phyloP scores from a whole-genome alignment of 108 stramenopile genomes.

The Bacterosira constricta region DNA sequence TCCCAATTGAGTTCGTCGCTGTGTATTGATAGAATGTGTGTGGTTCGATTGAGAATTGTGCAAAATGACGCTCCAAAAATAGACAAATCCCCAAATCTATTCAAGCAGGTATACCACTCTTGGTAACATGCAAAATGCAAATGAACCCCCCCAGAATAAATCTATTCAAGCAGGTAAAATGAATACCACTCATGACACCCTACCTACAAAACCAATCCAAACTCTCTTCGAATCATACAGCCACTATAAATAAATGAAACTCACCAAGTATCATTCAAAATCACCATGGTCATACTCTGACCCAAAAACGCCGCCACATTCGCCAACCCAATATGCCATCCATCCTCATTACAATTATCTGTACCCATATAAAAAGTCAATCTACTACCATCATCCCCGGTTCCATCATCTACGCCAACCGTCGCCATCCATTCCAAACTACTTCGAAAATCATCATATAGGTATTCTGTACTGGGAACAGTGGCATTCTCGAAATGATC shows the following conservation, averaged over 20 bases:
- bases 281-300: constrained; percentile 19
- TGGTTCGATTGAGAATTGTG: too few relatives aligned
- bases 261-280: constrained; percentile 22
- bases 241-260: too few relatives aligned
- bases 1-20: constrained; percentile 41
- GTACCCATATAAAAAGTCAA: constrained; percentile 24
- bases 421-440: constrained; percentile 24
- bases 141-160: too few relatives aligned
- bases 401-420: constrained; percentile 1
- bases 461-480: neutral
- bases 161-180: too few relatives aligned
- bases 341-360: constrained; percentile 19
- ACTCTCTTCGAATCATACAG: too few relatives aligned
- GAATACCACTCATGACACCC: too few relatives aligned
- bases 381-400: neutral
- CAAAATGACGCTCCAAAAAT: too few relatives aligned
- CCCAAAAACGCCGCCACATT: constrained; percentile 31
- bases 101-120: too few relatives aligned
- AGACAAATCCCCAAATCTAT: too few relatives aligned
- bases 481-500: neutral
- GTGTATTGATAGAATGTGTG: too few relatives aligned
- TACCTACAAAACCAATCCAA: too few relatives aligned
- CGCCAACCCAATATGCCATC: constrained; percentile 14
- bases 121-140: too few relatives aligned
- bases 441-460: constrained; percentile 14